Evolutionary conservation across 2,329 filamentous ascomycete genomes (phyloP), one percentile per base, ranked within the genome.

Genomic region (Alternaria gaisen): DNA sequence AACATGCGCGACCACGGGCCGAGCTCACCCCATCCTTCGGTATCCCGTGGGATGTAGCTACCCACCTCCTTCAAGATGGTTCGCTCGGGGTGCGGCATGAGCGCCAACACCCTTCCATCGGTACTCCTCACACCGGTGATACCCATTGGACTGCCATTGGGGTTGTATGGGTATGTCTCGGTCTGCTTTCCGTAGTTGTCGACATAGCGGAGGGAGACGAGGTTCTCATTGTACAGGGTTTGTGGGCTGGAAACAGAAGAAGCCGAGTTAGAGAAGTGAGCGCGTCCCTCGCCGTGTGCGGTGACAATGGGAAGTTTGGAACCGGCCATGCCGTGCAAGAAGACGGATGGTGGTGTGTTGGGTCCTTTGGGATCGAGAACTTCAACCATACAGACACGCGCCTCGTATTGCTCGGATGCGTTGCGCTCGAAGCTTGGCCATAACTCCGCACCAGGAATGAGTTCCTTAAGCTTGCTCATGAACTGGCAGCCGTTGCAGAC

Each of bases 401-500:
- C 94, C 82, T 97, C 94, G 80, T 97, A 97, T 80, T 97, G 94
- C 77, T 94, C 90, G 74, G 89, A 92, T 52, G 85, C 82, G 79
- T 98, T 98, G 61, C 91, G 85, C 60, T 94, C 90, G 79, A 97
- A 97, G 24, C 87, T 91, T 3, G 93, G 94, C 93, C 94, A 97
- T 71, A 86, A 81, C 66, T 83, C 79, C 0, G 93, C 88, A n/a
- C 93, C 94, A 1, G 93, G 94, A 65, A 97, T 96, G 54, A 97
- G 83, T 61, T 90, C 88, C 74, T 92, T 92, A 41, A 96, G 83
- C 52, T 93, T 88, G 6, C 91, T 91, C 41, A 98, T 83, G 88
- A 98, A 97, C 80, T 99, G 95, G 77, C 95, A 98, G 52, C 95
- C 95, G 77, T 99, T 99, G 86, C 95, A 98, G 34, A 98, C 93